Evolutionary conservation across 2,329 filamentous ascomycete genomes (phyloP), one percentile per base, ranked within the genome.

Genomic region (Aspergillus alliaceus): DNA sequence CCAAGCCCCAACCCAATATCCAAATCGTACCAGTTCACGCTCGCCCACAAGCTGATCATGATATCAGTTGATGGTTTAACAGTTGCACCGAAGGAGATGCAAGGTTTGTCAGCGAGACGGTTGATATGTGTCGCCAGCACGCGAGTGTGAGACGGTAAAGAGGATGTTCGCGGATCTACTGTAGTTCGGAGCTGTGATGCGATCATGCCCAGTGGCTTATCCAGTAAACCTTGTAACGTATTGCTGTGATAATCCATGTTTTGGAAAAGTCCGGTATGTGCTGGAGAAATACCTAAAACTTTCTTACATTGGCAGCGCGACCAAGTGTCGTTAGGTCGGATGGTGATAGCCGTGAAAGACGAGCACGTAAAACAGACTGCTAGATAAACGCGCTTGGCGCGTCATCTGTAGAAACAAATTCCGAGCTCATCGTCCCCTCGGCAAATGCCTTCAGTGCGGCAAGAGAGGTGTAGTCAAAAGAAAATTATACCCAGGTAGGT

Each of bases 11-110:
- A 31, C 22, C 61, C 60, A 2, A 62, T 85, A 44, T 84, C 79
- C 6, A 79, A 67, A 0, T 75, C 67, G 59, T 80, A 81, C 15
- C 70, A 72, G 4, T 76, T 67, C 2, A 81, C 65, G 51, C 81
- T 80, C 0, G 77, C 75, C 83, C 82, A 86, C 1, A 82, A 85
- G 56, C 80, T 84, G 6, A 86, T 58, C 73, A 80, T 79, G 3
- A 85, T 67, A 37, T 84, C 81, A 0, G 64, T 66, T 0, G 75
- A 66, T 0, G 72, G 60, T 29, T 80, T 72, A 2, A 79, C 53
- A 4, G 62, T 67, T 2, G 64, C 60, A 9, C 58, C 59, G 24
- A 65, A 47, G 2, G 56, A 0, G 73, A 77, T 60, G 0, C 40
- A 58, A 0, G 58, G 67, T 56, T 77, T 79, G 53, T 80, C 77